Base-by-base conservation (phyloP, 495 filamentous ascomycete species). In the Clohesyomyces aquaticus region DNA sequence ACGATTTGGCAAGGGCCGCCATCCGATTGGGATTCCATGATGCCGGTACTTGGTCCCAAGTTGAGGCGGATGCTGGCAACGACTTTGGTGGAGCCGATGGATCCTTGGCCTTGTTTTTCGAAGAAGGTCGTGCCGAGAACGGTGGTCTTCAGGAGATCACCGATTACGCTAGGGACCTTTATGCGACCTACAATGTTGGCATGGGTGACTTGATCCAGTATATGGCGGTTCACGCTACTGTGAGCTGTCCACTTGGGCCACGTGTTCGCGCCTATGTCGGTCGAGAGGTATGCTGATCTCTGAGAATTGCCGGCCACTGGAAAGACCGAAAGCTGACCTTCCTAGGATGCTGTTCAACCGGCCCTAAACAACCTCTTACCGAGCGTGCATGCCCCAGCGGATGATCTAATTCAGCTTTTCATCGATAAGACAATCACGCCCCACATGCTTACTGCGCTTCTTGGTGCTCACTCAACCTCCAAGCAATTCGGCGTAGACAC, bases 401-500 rank as follows among this genome's bases (percentile, higher is more conserved):
- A 76, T 42, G 50, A 46, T 18, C 65, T 80, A 27, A 71, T 78
- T 53, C 42, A 58, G 10, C 73, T 82, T 2, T 83, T 81, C 64
- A 65, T 57, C 10, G 73, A 75, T 43, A 83, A 83, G 72, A 81
- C 80, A 0, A 77, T 83, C 62, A 69, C 67, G 9, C 55, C 78
- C 1, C 58, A 64, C 26, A 76, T 74, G 27, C 72, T 82, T 2
- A 75, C 78, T 1, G 80, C 80, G 0, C 75, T 83, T 6, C 56
- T 83, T 3, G 81, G 81, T 23, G 79, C 81, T 0, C 81, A 83
- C 69, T 78, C 77, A 2, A 72, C 72, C 11, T 74, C 76, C 47
- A 73, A 73, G 55, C 80, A 83, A 64, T 73, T 67, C 19, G 77
- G 77, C 60, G 74, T 79, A 41, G 74, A 83, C 61, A 27, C 71